Evolutionary conservation across 768 basidiomycete genomes (phyloP).

Genomic region (Lyophyllum decastes): DNA sequence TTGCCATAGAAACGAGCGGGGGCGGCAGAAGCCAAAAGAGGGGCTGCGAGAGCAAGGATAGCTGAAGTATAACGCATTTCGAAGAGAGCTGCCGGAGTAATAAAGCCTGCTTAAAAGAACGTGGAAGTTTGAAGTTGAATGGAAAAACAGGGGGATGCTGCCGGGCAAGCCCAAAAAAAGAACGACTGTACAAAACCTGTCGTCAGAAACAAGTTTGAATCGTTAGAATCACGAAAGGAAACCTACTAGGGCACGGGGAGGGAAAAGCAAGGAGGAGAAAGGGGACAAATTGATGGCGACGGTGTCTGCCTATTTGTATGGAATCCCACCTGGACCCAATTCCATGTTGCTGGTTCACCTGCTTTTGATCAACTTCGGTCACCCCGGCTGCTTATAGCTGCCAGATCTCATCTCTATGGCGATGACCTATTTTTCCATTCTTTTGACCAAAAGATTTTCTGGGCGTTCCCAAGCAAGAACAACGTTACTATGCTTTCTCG

Average conservation of each 20-base stretch:
- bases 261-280: slow-evolving; percentile 31
- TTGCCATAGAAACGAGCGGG: slow-evolving; percentile 45
- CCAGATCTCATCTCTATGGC: slow-evolving; percentile 30
- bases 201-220: slow-evolving; percentile 1
- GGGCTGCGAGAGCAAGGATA: slow-evolving; percentile 42
- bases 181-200: slow-evolving; percentile 30
- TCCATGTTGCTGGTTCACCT: slow-evolving; percentile 20
- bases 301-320: slow-evolving; percentile 33
- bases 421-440: slow-evolving; percentile 12
- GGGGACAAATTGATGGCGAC: slow-evolving; percentile 19
- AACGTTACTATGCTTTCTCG: background rate
- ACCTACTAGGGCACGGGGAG: slow-evolving; percentile 39
- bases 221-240: background rate
- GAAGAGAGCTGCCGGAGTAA: slow-evolving; percentile 31
- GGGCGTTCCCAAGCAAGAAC: background rate
- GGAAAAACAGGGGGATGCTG: slow-evolving; percentile 56
- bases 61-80: slow-evolving; percentile 53
- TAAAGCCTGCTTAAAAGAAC: slow-evolving; percentile 46
- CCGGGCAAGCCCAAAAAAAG: slow-evolving; percentile 73
- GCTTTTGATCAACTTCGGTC: slow-evolving; percentile 31
- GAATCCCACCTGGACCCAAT: slow-evolving; percentile 24
- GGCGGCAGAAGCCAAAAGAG: slow-evolving; percentile 49
- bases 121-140: slow-evolving; percentile 36
- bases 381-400: slow-evolving; percentile 20
- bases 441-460: background rate